Evolutionary conservation across 1,139 yeast genomes (phyloP).

Genomic region (Pichia sp.): DNA sequence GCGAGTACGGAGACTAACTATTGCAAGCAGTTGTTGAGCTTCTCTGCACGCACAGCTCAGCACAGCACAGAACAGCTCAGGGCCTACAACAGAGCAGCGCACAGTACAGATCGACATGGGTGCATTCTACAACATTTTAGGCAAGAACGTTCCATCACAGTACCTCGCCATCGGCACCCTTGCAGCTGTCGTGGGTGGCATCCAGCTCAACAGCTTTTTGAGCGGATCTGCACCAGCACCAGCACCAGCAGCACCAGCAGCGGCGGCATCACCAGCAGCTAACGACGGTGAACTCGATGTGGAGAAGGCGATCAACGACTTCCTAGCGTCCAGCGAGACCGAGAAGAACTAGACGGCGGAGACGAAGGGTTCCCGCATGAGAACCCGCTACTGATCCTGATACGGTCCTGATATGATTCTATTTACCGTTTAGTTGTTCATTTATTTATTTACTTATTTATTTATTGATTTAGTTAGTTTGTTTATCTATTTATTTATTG

Average conservation of each 20-base stretch:
- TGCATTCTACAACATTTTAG: constrained; percentile 55
- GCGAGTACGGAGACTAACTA: background rate
- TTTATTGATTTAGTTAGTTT: too few species aligned
- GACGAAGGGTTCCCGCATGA: background rate
- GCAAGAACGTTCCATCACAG: constrained; percentile 59
- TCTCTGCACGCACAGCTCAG: background rate
- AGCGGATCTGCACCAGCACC: constrained; percentile 11
- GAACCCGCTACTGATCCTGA: too few species aligned
- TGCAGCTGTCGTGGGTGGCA: constrained; percentile 32
- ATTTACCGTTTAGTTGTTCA: too few species aligned
- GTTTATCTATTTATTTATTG: too few species aligned
- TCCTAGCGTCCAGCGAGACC: constrained; percentile 20
- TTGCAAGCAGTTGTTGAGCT: too few species aligned
- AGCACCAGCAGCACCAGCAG: constrained; percentile 40
- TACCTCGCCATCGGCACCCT: constrained; percentile 36
- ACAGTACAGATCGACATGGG: constrained; percentile 52
- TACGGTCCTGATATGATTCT: too few species aligned
- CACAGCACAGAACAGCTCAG: background rate
- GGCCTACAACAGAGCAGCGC: background rate
- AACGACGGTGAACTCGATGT: constrained; percentile 50
- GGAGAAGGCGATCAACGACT: constrained; percentile 42
- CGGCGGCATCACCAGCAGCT: constrained; percentile 34
- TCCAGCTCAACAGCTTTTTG: constrained; percentile 21
- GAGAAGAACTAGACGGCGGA: background rate
- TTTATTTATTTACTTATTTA: too few species aligned